These are phyloP conservation scores for Pyricularia sp. DNA, from an alignment of 2,329 filamentous ascomycete genomes.

Conservation along the genomic window DNA sequence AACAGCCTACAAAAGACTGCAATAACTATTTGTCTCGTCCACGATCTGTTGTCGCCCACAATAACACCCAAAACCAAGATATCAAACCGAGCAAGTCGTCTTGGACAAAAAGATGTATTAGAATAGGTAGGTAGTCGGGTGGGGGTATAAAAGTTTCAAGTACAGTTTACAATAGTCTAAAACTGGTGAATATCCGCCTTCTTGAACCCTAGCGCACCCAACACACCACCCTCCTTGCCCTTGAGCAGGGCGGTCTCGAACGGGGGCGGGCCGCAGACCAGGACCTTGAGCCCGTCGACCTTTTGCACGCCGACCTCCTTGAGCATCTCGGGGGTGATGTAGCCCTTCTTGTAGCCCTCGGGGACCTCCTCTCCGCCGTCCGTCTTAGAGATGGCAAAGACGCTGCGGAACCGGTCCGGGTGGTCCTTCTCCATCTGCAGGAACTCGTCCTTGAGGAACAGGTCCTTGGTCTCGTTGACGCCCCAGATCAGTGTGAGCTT, in stretches of 20 bases:
- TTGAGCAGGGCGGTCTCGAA: conserved; percentile 49
- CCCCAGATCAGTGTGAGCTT: conserved; percentile 57
- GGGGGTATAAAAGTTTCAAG: background rate
- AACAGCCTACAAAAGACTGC: background rate
- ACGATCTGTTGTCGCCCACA: background rate
- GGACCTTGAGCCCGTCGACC: conserved; percentile 43
- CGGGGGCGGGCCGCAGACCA: conserved; percentile 58
- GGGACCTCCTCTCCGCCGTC: background rate
- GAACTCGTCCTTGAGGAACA: conserved; percentile 48
- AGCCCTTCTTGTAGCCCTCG: conserved; percentile 38
- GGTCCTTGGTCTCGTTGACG: conserved; percentile 54
- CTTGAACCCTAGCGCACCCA: conserved; percentile 47
- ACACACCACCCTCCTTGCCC: conserved; percentile 31
- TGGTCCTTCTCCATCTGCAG: conserved; percentile 36
- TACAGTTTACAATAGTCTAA: conserved; percentile 8
- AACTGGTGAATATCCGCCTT: conserved; percentile 52
- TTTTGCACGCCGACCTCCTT: conserved; percentile 31
- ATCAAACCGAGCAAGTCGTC: background rate
- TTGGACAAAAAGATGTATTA: background rate
- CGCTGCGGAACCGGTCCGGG: conserved; percentile 45
- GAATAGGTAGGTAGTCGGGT: background rate
- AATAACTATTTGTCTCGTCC: background rate
- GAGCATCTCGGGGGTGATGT: conserved; percentile 48
- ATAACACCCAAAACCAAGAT: background rate
- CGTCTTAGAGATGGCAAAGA: conserved; percentile 47